Base-by-base conservation (phyloP, 1,284 basidiomycete genomes). In the Erythrobasidium hasegawianum region DNA sequence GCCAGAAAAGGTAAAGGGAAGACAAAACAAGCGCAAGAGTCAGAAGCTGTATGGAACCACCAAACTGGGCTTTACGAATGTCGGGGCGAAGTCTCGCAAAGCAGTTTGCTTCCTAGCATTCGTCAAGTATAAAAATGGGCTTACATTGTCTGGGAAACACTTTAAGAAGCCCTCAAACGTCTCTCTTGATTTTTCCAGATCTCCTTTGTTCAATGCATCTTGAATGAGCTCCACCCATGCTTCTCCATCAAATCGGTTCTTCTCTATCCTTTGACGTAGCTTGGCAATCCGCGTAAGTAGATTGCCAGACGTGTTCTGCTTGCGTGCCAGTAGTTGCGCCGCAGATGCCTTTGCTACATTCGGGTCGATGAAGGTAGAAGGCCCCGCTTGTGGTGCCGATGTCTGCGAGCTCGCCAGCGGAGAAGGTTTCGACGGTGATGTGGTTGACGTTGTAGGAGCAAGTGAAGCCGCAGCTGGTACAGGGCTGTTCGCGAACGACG, bases 121-220 rank as follows among this genome's bases (percentile, higher is more conserved):
- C 45, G 14, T 47, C n/a, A 4, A n/a, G 45, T 14, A 47, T 14
- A 47, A 7, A 38, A 26, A 20, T 2, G 33, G 39, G 74, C 82
- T 78, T 79, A 88, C 87, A 70, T 85, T 87, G 77, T 89, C 88
- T 14, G 89, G 89, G 75, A 87, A 91, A 59, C 84, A 83, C 70
- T 84, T 81, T 67, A 92, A 81, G 71, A 90, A 80, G 50, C 83
- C 84, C 73, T 90, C 87, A 77, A 88, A 90, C 1, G 85, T 81
- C 60, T 83, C 80, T 69, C 86, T 83, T 67, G 88, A 84, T 74
- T 82, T 84, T 50, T 86, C 83, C 70, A 86, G 80, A 70, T 89
- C 85, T 45, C 83, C 84, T 20, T 83, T 84, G 45, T 81, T 79
- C 77, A 87, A 85, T 41, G 86, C 87, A 55, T 85, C 76, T 33